A percentile compares a stretch with the other conserved stretches of the same genome.
phyloP scores from a whole-genome alignment of 768 basidiomycete species.

The Russula sp. region DNA sequence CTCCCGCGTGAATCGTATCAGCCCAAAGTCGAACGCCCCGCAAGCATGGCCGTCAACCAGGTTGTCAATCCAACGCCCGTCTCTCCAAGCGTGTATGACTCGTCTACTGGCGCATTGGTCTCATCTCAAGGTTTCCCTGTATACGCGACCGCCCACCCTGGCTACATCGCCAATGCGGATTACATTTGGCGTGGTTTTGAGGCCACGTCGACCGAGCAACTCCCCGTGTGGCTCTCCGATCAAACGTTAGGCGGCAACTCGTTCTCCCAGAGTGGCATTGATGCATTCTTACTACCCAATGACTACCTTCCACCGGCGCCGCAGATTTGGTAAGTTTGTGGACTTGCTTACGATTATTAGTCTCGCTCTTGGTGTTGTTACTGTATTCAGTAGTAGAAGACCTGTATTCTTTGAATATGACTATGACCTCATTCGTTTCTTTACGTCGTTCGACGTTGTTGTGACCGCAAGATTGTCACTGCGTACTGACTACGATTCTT shows the following conservation, averaged over 20 bases:
- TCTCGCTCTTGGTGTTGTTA: background rate
- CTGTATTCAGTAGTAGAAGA: constrained; percentile 15
- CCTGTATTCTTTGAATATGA: constrained; percentile 15
- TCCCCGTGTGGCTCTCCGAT: constrained; percentile 83
- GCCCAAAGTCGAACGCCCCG: constrained; percentile 29
- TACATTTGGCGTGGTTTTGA: constrained; percentile 74
- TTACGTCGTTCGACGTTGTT: too few relatives aligned
- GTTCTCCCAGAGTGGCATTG: constrained; percentile 76
- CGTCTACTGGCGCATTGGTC: constrained; percentile 6
- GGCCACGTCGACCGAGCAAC: constrained; percentile 60
- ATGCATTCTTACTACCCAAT: constrained; percentile 71
- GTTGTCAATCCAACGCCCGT: constrained; percentile 21
- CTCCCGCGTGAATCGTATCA: constrained; percentile 39
- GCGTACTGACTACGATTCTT: background rate
- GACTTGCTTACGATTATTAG: background rate
- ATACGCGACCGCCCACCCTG: constrained; percentile 6
- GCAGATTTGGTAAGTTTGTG: constrained; percentile 57
- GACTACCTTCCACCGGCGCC: constrained; percentile 66
- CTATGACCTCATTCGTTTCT: too few relatives aligned
- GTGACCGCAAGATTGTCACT: too few relatives aligned
- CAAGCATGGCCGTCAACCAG: constrained; percentile 21
- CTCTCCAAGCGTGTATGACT: constrained; percentile 18
- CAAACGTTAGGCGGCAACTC: constrained; percentile 69
- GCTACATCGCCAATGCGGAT: constrained; percentile 39
- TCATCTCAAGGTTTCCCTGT: constrained; percentile 21